A percentile compares a stretch with the other conserved stretches of the same genome.
These are phyloP conservation scores for Striga hermonthica DNA, from an alignment of 305 asterid genomes.

Conservation along the genomic window DNA sequence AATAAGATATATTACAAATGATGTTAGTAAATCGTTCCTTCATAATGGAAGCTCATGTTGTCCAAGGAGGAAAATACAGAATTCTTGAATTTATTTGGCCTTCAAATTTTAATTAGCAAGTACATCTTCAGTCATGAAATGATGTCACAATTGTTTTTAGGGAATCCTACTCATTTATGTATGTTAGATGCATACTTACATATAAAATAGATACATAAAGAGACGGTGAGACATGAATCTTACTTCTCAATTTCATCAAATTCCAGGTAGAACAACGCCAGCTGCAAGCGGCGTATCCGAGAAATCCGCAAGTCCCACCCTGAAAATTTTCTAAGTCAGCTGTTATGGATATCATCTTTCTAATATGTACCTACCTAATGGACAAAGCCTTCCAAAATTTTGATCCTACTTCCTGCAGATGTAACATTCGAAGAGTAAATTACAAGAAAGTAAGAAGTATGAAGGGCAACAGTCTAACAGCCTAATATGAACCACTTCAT, in stretches of 20 bases:
- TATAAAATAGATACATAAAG: background rate
- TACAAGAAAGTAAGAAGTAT: constrained; percentile 16
- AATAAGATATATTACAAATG: too few relatives aligned
- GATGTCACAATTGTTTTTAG: too few relatives aligned
- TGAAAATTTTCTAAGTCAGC: constrained; percentile 37
- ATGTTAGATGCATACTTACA: too few relatives aligned
- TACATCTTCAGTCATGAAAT: too few relatives aligned
- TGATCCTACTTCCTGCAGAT: constrained; percentile 23
- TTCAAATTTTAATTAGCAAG: too few relatives aligned
- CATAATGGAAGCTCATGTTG: too few relatives aligned
- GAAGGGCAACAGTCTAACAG: constrained; percentile 24
- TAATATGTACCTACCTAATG: constrained; percentile 24
- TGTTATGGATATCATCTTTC: constrained; percentile 29
- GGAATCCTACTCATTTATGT: too few relatives aligned
- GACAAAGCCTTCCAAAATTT: constrained; percentile 22
- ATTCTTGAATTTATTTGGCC: too few relatives aligned
- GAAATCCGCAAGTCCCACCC: constrained; percentile 81
- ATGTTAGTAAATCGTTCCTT: too few relatives aligned
- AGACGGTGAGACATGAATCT: constrained; percentile 33
- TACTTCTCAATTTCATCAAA: constrained; percentile 84
- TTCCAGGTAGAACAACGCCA: constrained; percentile 83
- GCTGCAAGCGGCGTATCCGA: constrained; percentile 80
- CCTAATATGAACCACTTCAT: constrained; percentile 20
- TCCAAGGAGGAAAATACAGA: too few relatives aligned
- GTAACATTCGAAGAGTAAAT: constrained; percentile 25